phyloP scores from a whole-genome alignment of 1,284 basidiomycete species.

The Papiliotrema flavescens region DNA sequence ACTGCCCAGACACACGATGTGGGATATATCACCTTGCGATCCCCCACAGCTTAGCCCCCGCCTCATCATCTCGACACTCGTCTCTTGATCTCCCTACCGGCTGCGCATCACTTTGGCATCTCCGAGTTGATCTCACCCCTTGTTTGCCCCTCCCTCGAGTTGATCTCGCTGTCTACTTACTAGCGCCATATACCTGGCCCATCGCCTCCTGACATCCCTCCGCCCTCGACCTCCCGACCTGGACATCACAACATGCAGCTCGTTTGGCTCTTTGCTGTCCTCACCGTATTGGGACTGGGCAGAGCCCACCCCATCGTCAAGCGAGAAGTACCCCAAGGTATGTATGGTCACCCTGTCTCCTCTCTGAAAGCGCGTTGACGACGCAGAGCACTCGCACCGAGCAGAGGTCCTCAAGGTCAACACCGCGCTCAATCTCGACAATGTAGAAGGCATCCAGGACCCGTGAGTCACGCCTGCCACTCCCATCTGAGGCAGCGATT shows the following conservation, averaged over 20 bases:
- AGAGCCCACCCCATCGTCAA: background rate
- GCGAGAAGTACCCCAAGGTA: slow-evolving; percentile 1
- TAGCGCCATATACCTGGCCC: background rate
- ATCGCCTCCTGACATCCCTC: too few species aligned
- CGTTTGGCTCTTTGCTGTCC: background rate
- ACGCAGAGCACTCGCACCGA: slow-evolving; percentile 63
- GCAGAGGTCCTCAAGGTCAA: slow-evolving; percentile 56
- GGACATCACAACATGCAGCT: background rate
- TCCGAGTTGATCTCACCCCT: too few species aligned
- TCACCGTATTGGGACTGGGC: background rate
- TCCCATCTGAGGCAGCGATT: too few species aligned
- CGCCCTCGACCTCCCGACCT: too few species aligned
- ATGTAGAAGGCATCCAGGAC: slow-evolving; percentile 60
- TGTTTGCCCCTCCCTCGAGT: background rate
- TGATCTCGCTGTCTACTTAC: background rate
- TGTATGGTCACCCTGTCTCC: background rate
- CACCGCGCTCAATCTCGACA: slow-evolving; percentile 55
- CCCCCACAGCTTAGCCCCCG: too few species aligned
- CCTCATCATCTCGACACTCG: too few species aligned
- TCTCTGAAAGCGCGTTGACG: background rate
- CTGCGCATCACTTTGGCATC: background rate
- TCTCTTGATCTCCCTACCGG: background rate
- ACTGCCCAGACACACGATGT: too few species aligned
- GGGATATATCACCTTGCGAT: too few species aligned
- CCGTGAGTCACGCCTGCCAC: slow-evolving; percentile 34